Conservation (phyloP, 2,329 filamentous ascomycete species). For the Pseudocercospora crystallina region DNA sequence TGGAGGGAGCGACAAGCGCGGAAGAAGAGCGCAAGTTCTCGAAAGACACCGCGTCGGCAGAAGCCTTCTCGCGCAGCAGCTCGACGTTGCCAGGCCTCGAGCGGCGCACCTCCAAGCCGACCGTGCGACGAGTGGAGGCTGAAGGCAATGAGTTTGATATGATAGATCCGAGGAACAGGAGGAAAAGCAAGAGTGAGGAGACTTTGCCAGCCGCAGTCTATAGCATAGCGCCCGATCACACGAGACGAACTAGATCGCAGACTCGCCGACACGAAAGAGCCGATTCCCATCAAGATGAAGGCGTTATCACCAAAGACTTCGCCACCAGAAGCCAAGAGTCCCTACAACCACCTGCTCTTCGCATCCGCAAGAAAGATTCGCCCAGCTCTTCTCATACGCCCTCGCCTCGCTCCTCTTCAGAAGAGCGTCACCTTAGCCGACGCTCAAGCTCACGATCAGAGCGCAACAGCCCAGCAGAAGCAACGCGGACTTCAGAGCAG, state of each 20-base stretch:
- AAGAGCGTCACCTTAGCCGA: too few relatives aligned
- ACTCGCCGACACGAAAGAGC: constrained; percentile 6
- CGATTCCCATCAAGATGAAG: constrained; percentile 13
- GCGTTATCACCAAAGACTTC: constrained; percentile 4
- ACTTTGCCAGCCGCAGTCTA: background rate
- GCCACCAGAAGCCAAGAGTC: constrained; percentile 1
- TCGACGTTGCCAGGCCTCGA: too few relatives aligned
- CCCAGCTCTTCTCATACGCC: constrained; percentile 1
- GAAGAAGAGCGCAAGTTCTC: too few relatives aligned
- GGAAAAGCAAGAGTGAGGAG: background rate
- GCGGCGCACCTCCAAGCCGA: background rate
- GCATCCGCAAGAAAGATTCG: constrained; percentile 1
- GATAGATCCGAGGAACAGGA: background rate
- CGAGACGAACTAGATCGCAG: constrained; percentile 5
- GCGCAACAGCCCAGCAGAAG: too few relatives aligned
- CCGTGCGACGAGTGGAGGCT: background rate
- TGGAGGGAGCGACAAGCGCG: too few relatives aligned
- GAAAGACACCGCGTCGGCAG: too few relatives aligned
- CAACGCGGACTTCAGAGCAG: too few relatives aligned
- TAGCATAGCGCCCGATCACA: background rate
- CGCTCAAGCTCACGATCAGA: too few relatives aligned
- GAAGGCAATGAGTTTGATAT: constrained; percentile 8
- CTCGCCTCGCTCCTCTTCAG: constrained; percentile 1
- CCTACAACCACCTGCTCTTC: constrained; percentile 3
- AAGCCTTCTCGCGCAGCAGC: too few relatives aligned